Evolutionary conservation across 192 early-diverging fungal species (phyloP).

Genomic region (Phlyctochytrium bullatum): DNA sequence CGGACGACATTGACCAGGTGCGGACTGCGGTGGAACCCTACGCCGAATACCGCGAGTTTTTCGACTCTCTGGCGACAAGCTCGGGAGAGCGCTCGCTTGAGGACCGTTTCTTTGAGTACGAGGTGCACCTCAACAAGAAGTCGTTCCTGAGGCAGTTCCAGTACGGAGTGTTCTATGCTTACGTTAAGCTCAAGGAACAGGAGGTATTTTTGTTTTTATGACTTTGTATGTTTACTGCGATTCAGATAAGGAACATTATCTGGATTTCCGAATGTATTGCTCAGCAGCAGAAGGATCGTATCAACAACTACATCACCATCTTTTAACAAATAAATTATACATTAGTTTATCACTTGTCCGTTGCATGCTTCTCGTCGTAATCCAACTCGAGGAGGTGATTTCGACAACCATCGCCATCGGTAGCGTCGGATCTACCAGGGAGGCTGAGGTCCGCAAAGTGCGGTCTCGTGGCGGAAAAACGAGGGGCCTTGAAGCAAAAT

Average conservation of each 20-base stretch:
- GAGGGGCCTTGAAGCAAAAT: too few relatives aligned
- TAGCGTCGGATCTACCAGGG: too few relatives aligned
- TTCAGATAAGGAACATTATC: slow-evolving; percentile 86
- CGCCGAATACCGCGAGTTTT: slow-evolving; percentile 84
- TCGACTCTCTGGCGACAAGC: slow-evolving; percentile 55
- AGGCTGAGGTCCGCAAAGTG: too few relatives aligned
- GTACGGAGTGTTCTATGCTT: slow-evolving; percentile 92
- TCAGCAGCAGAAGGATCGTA: slow-evolving; percentile 94
- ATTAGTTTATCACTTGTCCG: too few relatives aligned
- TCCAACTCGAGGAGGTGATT: too few relatives aligned
- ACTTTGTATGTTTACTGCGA: not conserved
- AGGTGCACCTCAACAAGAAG: slow-evolving; percentile 90
- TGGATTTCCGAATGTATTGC: slow-evolving; percentile 99
- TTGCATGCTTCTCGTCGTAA: too few relatives aligned
- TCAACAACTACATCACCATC: slow-evolving; percentile 45
- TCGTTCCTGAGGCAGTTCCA: slow-evolving; percentile 97
- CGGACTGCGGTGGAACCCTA: slow-evolving; percentile 80
- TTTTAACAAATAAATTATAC: too few relatives aligned
- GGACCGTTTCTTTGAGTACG: slow-evolving; percentile 92
- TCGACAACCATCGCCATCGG: too few relatives aligned
- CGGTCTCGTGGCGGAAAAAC: too few relatives aligned
- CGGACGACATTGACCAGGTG: slow-evolving; percentile 95
- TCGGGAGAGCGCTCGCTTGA: slow-evolving; percentile 75
- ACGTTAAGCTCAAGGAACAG: slow-evolving; percentile 95
- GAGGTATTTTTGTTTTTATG: slow-evolving; percentile 43